Percentiles rank a stretch among this genome's conserved stretches.
Evolutionary conservation across 2,329 filamentous ascomycete species (phyloP).

Genomic region (Fusarium tuaranense): DNA sequence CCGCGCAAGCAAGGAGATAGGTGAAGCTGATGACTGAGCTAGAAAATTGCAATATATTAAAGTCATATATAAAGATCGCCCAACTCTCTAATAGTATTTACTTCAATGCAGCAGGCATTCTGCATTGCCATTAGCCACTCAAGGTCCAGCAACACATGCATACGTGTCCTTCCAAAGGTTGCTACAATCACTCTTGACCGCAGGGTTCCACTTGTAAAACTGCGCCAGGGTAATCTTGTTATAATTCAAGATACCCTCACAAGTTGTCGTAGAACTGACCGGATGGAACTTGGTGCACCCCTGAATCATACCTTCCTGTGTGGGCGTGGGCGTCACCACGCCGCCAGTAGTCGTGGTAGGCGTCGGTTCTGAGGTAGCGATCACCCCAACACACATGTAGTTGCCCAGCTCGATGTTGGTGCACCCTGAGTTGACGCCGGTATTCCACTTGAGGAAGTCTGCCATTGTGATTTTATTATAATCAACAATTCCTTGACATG

Average conservation of each 20-base stretch:
- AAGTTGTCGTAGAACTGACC: neutral
- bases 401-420: neutral
- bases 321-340: neutral
- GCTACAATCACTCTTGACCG: neutral
- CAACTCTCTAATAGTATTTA: neutral
- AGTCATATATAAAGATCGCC: neutral
- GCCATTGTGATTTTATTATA: conserved; percentile 6
- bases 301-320: neutral
- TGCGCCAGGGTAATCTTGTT: neutral
- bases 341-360: neutral
- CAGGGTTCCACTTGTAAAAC: neutral
- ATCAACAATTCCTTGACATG: neutral
- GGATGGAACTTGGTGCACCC: conserved; percentile 2
- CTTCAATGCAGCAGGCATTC: neutral
- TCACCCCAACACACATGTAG: neutral
- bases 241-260: neutral
- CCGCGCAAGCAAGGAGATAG: no score
- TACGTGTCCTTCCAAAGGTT: neutral
- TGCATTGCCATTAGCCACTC: neutral
- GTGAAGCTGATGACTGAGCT: no score
- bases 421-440: neutral
- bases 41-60: neutral
- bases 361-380: neutral
- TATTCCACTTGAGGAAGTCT: conserved; percentile 13
- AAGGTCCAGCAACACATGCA: neutral